Evolutionary conservation across 768 basidiomycete genomes (phyloP).

Genomic region (Boletus sp.): DNA sequence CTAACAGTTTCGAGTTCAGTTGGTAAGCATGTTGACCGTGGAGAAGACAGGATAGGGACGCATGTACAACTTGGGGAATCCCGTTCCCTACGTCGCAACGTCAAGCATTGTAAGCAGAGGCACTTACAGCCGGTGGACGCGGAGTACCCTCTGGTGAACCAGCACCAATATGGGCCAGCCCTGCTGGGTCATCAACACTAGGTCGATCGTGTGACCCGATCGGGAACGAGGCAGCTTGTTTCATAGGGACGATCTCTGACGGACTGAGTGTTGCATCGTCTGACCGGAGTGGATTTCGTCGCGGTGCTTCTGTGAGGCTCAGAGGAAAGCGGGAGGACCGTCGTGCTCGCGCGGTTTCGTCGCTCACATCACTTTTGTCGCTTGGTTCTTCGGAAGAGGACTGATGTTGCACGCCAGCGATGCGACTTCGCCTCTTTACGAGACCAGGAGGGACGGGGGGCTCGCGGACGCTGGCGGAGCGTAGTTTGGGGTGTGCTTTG

Average conservation of each 20-base stretch:
- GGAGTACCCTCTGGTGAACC: slow-evolving; percentile 9
- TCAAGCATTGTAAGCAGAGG: slow-evolving; percentile 20
- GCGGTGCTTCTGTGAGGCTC: background rate
- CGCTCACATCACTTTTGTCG: slow-evolving; percentile 26
- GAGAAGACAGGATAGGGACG: slow-evolving; percentile 10
- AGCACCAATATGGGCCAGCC: background rate
- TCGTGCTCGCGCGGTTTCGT: slow-evolving; percentile 13
- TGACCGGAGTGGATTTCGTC: background rate
- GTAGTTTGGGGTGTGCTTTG: slow-evolving; percentile 31
- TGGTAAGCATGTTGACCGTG: slow-evolving; percentile 20
- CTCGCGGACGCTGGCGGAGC: slow-evolving; percentile 25
- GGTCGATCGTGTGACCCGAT: slow-evolving; percentile 6
- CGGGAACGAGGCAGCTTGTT: slow-evolving; percentile 10
- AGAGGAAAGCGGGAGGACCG: slow-evolving; percentile 3
- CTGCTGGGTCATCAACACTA: background rate
- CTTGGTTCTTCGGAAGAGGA: slow-evolving; percentile 29
- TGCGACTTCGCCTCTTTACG: slow-evolving; percentile 26
- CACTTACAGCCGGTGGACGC: slow-evolving; percentile 24
- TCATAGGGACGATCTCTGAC: slow-evolving; percentile 3
- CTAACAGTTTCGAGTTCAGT: slow-evolving; percentile 21
- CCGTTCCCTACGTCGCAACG: slow-evolving; percentile 8
- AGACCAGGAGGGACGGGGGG: slow-evolving; percentile 32
- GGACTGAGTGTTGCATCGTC: background rate
- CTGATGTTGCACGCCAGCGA: slow-evolving; percentile 23
- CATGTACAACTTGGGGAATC: slow-evolving; percentile 3